Evolutionary conservation across 2,329 filamentous ascomycete genomes (phyloP).

Genomic region (Setomelanomma holmii): DNA sequence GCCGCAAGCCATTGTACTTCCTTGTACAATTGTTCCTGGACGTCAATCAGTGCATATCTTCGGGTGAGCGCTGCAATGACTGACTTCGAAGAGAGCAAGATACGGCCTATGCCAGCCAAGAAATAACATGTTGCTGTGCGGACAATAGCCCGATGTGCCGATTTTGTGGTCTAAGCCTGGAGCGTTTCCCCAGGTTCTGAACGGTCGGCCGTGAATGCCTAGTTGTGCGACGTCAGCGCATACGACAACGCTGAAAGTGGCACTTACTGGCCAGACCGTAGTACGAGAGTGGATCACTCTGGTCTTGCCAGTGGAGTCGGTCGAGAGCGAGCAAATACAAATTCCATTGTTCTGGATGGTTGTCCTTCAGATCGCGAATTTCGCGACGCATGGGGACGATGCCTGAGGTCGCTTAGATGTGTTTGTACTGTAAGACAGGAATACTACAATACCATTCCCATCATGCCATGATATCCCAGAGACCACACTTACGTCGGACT

Average conservation of each 20-base stretch:
- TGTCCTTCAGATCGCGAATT: constrained; percentile 67
- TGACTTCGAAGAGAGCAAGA: constrained; percentile 67
- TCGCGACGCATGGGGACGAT: constrained; percentile 63
- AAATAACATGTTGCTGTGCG: constrained; percentile 78
- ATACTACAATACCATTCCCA: constrained; percentile 16
- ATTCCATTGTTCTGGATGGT: constrained; percentile 71
- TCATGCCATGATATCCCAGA: constrained; percentile 28
- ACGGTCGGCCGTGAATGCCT: constrained; percentile 47
- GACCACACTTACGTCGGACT: constrained; percentile 18
- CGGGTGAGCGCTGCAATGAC: no score
- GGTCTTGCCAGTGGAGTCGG: constrained; percentile 71
- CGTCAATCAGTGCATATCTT: background rate
- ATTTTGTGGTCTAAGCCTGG: constrained; percentile 42
- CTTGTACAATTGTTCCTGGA: constrained; percentile 40
- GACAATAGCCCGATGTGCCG: constrained; percentile 69
- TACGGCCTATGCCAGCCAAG: constrained; percentile 88
- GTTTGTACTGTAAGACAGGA: background rate
- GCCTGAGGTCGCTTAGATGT: constrained; percentile 25
- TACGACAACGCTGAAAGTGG: rapidly evolving
- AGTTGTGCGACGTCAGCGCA: background rate
- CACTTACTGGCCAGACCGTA: constrained; percentile 76
- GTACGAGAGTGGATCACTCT: constrained; percentile 71
- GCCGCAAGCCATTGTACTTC: constrained; percentile 18
- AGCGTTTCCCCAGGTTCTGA: constrained; percentile 45
- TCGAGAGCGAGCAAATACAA: constrained; percentile 77